phyloP scores from a whole-genome alignment of 305 asterid species.

The Solanum chacoense region DNA sequence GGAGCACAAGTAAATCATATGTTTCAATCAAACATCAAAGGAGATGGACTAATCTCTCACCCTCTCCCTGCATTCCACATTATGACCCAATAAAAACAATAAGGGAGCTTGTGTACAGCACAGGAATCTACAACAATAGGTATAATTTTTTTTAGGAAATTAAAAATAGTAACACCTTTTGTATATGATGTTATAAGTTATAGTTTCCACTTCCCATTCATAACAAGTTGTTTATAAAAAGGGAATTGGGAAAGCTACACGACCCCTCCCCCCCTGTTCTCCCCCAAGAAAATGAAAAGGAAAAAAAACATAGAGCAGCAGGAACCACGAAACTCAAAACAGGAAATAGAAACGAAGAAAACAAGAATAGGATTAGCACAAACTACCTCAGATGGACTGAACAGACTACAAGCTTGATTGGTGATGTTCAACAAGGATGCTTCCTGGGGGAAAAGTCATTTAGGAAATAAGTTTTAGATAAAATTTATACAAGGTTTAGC shows the following conservation, averaged over 20 bases:
- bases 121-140: background rate
- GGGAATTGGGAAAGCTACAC: background rate
- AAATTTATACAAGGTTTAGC: background rate
- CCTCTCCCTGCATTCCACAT: background rate
- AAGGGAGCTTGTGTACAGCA: background rate
- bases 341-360: background rate
- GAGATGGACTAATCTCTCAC: background rate
- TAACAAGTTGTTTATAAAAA: background rate
- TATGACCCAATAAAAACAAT: background rate
- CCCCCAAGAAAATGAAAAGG: background rate
- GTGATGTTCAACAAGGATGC: slow-evolving; percentile 71
- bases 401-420: slow-evolving; percentile 80
- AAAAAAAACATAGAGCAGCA: background rate
- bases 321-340: background rate
- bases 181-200: background rate
- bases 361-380: slow-evolving; percentile 1
- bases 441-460: slow-evolving; percentile 44
- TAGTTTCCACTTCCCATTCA: background rate
- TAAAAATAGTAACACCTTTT: background rate
- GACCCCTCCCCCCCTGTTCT: background rate
- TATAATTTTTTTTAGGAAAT: background rate
- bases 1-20: background rate
- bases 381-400: slow-evolving; percentile 70
- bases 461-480: background rate
- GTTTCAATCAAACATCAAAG: background rate